Evolutionary conservation across 2,329 filamentous ascomycete genomes (phyloP).

Genomic region (Hypoxylon sp.): DNA sequence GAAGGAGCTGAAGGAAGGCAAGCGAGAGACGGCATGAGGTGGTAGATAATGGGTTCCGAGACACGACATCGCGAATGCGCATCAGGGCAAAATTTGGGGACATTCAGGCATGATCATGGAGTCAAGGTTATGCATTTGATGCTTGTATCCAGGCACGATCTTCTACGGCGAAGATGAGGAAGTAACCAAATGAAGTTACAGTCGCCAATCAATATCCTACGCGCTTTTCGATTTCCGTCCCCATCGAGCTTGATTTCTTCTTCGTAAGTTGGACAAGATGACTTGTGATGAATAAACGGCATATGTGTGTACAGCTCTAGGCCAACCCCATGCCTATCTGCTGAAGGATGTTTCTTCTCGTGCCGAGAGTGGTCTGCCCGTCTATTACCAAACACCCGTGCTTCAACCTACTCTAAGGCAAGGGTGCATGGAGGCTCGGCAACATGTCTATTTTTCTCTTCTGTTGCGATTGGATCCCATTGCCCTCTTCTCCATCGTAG

Average conservation of each 20-base stretch:
- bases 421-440: slow-evolving; percentile 76
- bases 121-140: slow-evolving; percentile 56
- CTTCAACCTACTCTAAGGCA: slow-evolving; percentile 55
- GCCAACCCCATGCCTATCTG: slow-evolving; percentile 60
- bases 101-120: slow-evolving; percentile 55
- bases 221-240: slow-evolving; percentile 12
- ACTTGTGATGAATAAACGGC: slow-evolving; percentile 52
- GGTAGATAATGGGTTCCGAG: slow-evolving; percentile 47
- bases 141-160: slow-evolving; percentile 51
- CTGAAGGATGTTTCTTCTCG: slow-evolving; percentile 65
- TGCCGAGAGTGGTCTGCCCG: slow-evolving; percentile 63
- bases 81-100: slow-evolving; percentile 53
- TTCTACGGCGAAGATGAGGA: slow-evolving; percentile 54
- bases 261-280: slow-evolving; percentile 11
- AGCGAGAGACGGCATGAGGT: slow-evolving; percentile 83
- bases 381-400: slow-evolving; percentile 78
- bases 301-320: slow-evolving; percentile 68
- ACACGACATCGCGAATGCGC: slow-evolving; percentile 52
- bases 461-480: slow-evolving; percentile 7
- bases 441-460: slow-evolving; percentile 59
- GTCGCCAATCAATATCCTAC: slow-evolving; percentile 43
- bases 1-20: slow-evolving; percentile 99
- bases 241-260: slow-evolving; percentile 5
- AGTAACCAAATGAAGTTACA: slow-evolving; percentile 54
- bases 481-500: slow-evolving; percentile 1